These are phyloP conservation scores for Cyclostephanos tholiformis DNA, from an alignment of 108 stramenopile genomes.

Conservation along the genomic window DNA sequence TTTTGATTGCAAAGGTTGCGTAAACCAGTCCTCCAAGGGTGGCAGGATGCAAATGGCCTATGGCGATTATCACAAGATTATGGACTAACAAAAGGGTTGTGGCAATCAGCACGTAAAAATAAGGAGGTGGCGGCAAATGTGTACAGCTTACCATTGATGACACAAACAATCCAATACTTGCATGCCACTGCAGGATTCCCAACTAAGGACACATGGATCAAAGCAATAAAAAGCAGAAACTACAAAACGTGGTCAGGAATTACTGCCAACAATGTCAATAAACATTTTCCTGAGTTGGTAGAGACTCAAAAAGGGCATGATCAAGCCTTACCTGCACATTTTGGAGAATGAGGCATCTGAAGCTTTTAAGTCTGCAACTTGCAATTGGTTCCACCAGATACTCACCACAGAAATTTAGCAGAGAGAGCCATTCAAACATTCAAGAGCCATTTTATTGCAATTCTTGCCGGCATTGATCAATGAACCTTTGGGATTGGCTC, in stretches of 20 bases:
- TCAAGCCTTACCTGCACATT: no score
- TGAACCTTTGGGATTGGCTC: constrained; percentile 37
- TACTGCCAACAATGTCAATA: not conserved
- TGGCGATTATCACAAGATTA: constrained; percentile 2
- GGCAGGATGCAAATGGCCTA: not conserved
- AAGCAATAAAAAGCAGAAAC: not conserved
- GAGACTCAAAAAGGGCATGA: constrained; percentile 46
- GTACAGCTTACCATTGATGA: no score
- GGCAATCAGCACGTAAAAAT: no score
- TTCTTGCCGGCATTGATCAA: constrained; percentile 29
- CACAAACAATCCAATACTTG: no score
- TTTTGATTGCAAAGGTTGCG: not conserved
- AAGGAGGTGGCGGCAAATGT: no score
- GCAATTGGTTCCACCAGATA: constrained; percentile 36
- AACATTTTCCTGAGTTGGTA: constrained; percentile 18
- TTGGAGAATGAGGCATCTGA: constrained; percentile 27
- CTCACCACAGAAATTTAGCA: constrained; percentile 52
- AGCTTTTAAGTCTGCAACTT: constrained; percentile 19
- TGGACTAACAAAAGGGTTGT: no score
- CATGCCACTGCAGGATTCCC: no score
- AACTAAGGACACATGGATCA: not conserved
- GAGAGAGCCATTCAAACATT: constrained; percentile 65
- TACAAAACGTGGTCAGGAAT: constrained; percentile 12
- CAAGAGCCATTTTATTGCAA: constrained; percentile 56
- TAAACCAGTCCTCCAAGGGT: no score